Evolutionary conservation across 192 early-diverging fungal genomes (phyloP), one percentile per base, ranked within the genome.

Genomic region (Funneliformis mosseae): DNA sequence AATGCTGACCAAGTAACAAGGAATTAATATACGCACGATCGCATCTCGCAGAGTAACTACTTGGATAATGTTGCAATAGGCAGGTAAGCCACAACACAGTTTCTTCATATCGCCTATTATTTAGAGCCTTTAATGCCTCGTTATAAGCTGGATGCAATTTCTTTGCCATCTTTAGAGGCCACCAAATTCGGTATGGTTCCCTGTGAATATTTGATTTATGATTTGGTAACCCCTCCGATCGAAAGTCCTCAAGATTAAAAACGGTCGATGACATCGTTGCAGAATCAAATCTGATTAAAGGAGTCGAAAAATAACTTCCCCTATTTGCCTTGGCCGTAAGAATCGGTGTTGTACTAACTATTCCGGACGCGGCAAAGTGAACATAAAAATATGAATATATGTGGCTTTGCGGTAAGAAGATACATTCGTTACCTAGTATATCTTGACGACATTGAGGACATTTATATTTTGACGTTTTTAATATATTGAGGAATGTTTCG

Each of bases 41-140:
- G 12, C 67, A 69, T 69, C 39, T 16, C 9, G 67, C 9, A 7
- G 67, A 69, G 28, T 33, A 69, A 69, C 67, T 69, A 21, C 21
- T 69, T 16, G 67, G 67, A 69, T 69, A 69, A 18, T 39, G 27
- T 69, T 69, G 12, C 14, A 69, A 69, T 41, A 69, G 5, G n/a
- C 39, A 41, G 6, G 67, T 69, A 7, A 69, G 39, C 27, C 39
- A 41, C 6, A 41, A 39, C 16, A 69, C 39, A 3, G 28, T 21
- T 69, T 69, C 28, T 14, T 21, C 39, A 69, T 69, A 69, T 39
- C 28, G 6, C 6, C 14, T 18, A 69, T 8, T 27, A 39, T 69
- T 69, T 14, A 69, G 27, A 69, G 67, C 28, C 21, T 69, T 69
- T 11, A 39, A 3, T 41, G 67, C 67, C 39, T 69, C 39, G 12